These are phyloP conservation scores for Endogone sp. DNA, from an alignment of 192 early-diverging fungal genomes.

Conservation along the genomic window DNA sequence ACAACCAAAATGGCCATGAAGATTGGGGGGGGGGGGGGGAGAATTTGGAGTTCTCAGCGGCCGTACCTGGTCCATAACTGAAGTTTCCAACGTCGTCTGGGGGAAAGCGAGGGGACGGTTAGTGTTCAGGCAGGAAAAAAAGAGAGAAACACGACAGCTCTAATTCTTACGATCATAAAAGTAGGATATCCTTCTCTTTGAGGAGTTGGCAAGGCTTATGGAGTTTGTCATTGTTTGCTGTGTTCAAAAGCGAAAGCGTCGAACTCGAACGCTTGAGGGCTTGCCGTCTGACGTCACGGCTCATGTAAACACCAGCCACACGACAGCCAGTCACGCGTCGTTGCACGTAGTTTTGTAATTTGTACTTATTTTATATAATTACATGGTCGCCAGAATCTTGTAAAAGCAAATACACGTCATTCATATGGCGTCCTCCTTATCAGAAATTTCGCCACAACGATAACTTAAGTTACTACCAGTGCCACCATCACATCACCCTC, in stretches of 20 bases:
- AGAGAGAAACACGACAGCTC: no score
- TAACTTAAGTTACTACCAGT: no score
- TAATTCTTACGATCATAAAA: constrained; percentile 60
- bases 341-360: neutral
- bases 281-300: neutral
- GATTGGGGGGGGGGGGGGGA: neutral
- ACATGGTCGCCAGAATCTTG: no score
- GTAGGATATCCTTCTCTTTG: constrained; percentile 55
- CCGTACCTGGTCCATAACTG: constrained; percentile 67
- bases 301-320: neutral
- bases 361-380: no score
- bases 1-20: constrained; percentile 3
- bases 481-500: no score
- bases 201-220: constrained; percentile 38
- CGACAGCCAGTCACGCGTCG: neutral
- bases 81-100: constrained; percentile 74
- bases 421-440: no score
- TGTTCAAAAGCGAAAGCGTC: neutral
- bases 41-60: neutral
- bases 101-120: neutral
- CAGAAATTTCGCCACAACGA: no score
- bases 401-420: no score
- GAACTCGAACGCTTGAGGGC: neutral
- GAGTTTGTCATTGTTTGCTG: constrained; percentile 26
- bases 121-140: neutral